Conservation (phyloP, 441 rosid genomes). For the Rhodomyrtus psidioides region DNA sequence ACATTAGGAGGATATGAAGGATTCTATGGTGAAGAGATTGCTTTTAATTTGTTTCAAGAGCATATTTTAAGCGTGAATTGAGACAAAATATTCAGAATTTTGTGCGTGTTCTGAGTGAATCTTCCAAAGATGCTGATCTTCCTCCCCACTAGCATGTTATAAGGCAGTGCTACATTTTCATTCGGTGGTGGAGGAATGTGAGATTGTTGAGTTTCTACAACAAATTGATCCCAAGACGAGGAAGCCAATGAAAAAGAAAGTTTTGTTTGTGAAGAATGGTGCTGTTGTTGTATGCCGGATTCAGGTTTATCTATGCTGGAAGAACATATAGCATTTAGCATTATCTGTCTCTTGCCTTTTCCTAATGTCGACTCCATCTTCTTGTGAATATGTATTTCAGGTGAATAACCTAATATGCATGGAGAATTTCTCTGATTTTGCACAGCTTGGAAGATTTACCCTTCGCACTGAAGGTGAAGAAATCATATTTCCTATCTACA, state of each 20-base stretch:
- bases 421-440: constrained; percentile 75
- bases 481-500: not conserved
- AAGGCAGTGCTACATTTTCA: constrained; percentile 92
- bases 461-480: constrained; percentile 87
- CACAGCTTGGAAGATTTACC: constrained; percentile 97
- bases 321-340: not conserved
- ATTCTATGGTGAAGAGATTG: constrained; percentile 67
- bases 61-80: constrained; percentile 36
- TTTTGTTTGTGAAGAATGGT: constrained; percentile 94
- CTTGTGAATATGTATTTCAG: constrained; percentile 20
- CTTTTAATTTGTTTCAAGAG: constrained; percentile 92
- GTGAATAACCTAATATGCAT: constrained; percentile 68
- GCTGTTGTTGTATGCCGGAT: constrained; percentile 74
- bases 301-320: constrained; percentile 41
- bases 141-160: constrained; percentile 20
- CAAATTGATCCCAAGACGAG: constrained; percentile 82
- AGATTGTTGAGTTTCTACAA: constrained; percentile 65
- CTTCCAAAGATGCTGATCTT: no score
- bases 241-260: constrained; percentile 84
- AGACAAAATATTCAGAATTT: not conserved
- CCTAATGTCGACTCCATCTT: not conserved
- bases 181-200: constrained; percentile 91
- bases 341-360: not conserved
- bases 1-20: constrained; percentile 73
- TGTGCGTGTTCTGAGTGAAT: no score